Evolutionary conservation across 176 grass and related monocot species (phyloP).

Genomic region (Musa beccarii): DNA sequence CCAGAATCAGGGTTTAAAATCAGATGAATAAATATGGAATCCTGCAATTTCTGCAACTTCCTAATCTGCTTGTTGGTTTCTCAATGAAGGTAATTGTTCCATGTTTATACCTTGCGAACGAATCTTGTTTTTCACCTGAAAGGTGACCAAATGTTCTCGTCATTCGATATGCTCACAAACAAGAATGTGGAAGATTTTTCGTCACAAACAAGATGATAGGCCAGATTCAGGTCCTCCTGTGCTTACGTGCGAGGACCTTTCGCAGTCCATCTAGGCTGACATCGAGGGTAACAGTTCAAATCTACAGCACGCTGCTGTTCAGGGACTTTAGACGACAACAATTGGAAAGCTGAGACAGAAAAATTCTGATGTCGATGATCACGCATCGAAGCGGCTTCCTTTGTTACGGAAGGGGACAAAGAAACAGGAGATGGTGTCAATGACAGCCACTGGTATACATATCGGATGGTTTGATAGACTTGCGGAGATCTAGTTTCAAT

Average conservation of each 20-base stretch:
- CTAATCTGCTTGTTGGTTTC: constrained; percentile 78
- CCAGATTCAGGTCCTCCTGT: too few relatives aligned
- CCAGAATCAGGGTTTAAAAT: constrained; percentile 34
- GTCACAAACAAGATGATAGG: background rate
- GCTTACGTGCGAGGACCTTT: too few relatives aligned
- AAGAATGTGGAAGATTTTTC: constrained; percentile 45
- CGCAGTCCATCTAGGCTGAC: constrained; percentile 42
- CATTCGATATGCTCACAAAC: constrained; percentile 12
- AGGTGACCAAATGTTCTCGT: background rate
- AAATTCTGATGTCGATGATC: constrained; percentile 41
- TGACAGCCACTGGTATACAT: constrained; percentile 27
- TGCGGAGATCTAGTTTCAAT: constrained; percentile 24
- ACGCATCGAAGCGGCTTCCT: constrained; percentile 69
- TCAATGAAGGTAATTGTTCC: constrained; percentile 49
- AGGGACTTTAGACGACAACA: constrained; percentile 21
- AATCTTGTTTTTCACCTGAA: background rate
- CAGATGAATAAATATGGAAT: constrained; percentile 29
- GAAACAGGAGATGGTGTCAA: constrained; percentile 10
- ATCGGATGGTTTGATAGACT: constrained; percentile 29
- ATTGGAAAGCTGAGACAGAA: constrained; percentile 25
- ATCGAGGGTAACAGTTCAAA: constrained; percentile 26
- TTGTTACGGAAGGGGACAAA: constrained; percentile 62
- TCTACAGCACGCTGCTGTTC: constrained; percentile 19
- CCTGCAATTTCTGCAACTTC: constrained; percentile 19
- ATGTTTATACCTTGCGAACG: constrained; percentile 4